Conservation (phyloP, 1,139 yeast species). For the Candida freyschussii region DNA sequence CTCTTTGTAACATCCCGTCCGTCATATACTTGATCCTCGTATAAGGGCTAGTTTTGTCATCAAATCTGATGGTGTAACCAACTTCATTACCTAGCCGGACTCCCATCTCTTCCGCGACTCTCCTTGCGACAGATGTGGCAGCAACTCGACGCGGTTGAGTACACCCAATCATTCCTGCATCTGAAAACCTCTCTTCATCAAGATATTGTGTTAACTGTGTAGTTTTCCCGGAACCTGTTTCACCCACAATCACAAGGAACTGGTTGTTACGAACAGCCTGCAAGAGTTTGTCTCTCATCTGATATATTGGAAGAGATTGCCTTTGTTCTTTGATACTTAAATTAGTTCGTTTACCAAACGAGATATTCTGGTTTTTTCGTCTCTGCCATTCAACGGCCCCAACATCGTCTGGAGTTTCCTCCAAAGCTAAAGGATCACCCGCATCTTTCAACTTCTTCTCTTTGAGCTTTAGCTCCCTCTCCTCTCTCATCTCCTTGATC, state of each 20-base stretch:
- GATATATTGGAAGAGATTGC: constrained; percentile 67
- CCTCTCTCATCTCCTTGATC: constrained; percentile 44
- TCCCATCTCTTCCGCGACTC: constrained; percentile 65
- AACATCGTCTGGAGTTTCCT: constrained; percentile 24
- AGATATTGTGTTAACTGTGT: constrained; percentile 90
- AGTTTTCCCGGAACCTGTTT: constrained; percentile 96
- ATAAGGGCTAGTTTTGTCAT: constrained; percentile 47
- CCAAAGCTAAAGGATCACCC: constrained; percentile 27
- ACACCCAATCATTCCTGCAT: constrained; percentile 53
- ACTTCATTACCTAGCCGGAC: constrained; percentile 57
- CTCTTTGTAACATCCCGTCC: constrained; percentile 90
- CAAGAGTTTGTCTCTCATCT: constrained; percentile 54
- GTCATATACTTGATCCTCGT: constrained; percentile 76
- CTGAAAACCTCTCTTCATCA: constrained; percentile 73
- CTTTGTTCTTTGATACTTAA: constrained; percentile 57
- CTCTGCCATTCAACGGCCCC: constrained; percentile 47
- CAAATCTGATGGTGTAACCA: constrained; percentile 65
- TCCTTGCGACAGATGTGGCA: constrained; percentile 62
- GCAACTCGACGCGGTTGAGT: constrained; percentile 77
- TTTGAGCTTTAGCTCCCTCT: constrained; percentile 27
- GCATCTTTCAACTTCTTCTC: constrained; percentile 8
- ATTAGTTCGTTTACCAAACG: constrained; percentile 52
- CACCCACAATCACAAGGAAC: constrained; percentile 86
- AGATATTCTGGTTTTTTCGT: constrained; percentile 35
- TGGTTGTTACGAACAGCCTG: constrained; percentile 58